Conservation (phyloP, 2,329 filamentous ascomycete genomes). For the Westerdykella aurantiaca region DNA sequence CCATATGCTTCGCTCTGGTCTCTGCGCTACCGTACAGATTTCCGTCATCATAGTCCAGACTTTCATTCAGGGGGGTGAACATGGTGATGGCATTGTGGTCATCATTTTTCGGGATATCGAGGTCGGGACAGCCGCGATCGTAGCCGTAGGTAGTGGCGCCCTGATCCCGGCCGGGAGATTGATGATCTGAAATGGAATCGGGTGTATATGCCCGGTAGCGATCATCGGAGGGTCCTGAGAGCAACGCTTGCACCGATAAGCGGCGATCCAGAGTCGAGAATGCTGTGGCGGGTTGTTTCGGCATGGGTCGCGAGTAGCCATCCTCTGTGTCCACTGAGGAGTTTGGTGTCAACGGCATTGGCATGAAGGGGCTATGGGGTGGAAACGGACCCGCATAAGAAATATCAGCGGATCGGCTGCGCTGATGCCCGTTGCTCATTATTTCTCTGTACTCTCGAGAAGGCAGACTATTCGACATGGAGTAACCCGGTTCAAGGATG, state of each 20-base stretch:
- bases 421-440: slow-evolving; percentile 18
- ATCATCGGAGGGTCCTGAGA: slow-evolving; percentile 33
- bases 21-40: slow-evolving; percentile 31
- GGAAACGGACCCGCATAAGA: slow-evolving; percentile 32
- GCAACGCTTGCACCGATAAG: slow-evolving; percentile 60
- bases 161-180: slow-evolving; percentile 27
- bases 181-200: slow-evolving; percentile 41
- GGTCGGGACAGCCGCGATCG: slow-evolving; percentile 63
- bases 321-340: slow-evolving; percentile 37
- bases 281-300: slow-evolving; percentile 16
- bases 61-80: slow-evolving; percentile 26
- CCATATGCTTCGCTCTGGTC: slow-evolving; percentile 44
- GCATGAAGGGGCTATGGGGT: slow-evolving; percentile 41
- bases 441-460: slow-evolving; percentile 12
- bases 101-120: slow-evolving; percentile 65
- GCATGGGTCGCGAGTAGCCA: slow-evolving; percentile 11
- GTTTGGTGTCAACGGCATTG: slow-evolving; percentile 42
- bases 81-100: slow-evolving; percentile 59
- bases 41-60: slow-evolving; percentile 28
- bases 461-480: slow-evolving; percentile 3
- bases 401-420: slow-evolving; percentile 22
- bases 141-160: slow-evolving; percentile 57
- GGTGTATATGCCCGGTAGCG: slow-evolving; percentile 8
- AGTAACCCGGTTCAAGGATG: slow-evolving; percentile 6
- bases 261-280: slow-evolving; percentile 42